Percentiles rank a stretch among this genome's conserved stretches.
Conservation (phyloP, 768 basidiomycete species). For the Gloeophyllum trabeum region DNA sequence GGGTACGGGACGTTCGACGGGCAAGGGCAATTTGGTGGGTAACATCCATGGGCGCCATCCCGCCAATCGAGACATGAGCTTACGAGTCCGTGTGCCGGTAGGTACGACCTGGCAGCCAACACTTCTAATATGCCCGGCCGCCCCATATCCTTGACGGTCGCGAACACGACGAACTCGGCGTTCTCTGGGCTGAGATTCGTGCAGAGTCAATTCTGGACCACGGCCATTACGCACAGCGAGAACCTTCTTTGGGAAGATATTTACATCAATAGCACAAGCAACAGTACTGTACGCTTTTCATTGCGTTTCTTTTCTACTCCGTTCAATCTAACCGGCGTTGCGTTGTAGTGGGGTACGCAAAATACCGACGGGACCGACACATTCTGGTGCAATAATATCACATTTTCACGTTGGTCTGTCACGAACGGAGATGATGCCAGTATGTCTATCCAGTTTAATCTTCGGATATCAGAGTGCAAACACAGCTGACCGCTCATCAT, state of each 20-base stretch:
- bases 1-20: constrained; percentile 27
- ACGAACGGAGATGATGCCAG: constrained; percentile 28
- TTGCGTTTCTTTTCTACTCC: constrained; percentile 8
- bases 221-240: constrained; percentile 21
- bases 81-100: constrained; percentile 1
- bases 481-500: too few species aligned
- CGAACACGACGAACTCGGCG: constrained; percentile 22
- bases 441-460: too few species aligned
- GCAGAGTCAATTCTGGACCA: constrained; percentile 32
- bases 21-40: constrained; percentile 28
- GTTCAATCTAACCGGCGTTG: neutral
- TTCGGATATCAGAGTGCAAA: too few species aligned
- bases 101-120: constrained; percentile 26
- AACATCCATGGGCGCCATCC: too few species aligned
- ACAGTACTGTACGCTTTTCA: constrained; percentile 13
- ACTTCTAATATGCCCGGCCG: constrained; percentile 25
- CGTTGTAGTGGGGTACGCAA: constrained; percentile 9
- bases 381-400: constrained; percentile 23
- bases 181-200: constrained; percentile 25
- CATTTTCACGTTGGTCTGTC: constrained; percentile 26
- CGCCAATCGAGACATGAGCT: neutral
- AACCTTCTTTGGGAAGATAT: constrained; percentile 25
- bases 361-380: constrained; percentile 29
- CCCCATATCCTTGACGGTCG: constrained; percentile 25
- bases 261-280: constrained; percentile 24